Evolutionary conservation across 106 monocot species (phyloP).

Genomic region (Iris macrosiphon): DNA sequence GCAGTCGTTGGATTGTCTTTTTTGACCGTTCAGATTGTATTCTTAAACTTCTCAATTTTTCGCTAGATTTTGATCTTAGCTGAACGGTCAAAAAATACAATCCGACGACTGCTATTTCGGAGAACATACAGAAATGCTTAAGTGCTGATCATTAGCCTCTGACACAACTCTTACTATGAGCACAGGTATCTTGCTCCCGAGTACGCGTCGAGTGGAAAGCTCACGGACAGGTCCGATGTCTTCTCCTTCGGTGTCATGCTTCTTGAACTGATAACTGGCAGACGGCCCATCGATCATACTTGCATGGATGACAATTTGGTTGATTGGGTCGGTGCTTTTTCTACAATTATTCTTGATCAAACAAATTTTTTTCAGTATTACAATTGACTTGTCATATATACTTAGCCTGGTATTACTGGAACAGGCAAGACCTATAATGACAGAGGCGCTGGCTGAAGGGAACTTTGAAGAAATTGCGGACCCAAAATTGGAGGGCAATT

Average conservation of each 20-base stretch:
- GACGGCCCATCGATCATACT: constrained; percentile 29
- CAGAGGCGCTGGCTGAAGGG: constrained; percentile 26
- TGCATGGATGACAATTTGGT: constrained; percentile 51
- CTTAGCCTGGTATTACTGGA: not conserved
- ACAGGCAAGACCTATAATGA: constrained; percentile 39
- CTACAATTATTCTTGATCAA: no score
- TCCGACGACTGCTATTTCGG: no score
- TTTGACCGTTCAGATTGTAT: no score
- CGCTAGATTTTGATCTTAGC: no score
- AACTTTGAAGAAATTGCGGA: constrained; percentile 50
- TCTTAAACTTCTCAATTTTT: no score
- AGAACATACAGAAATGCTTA: no score
- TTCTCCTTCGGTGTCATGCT: constrained; percentile 50
- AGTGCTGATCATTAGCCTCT: no score
- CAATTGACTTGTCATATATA: not conserved
- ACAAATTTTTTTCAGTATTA: no score
- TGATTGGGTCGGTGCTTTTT: constrained; percentile 38
- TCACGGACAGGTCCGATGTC: constrained; percentile 26
- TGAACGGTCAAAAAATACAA: no score
- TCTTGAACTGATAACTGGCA: constrained; percentile 49
- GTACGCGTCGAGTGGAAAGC: constrained; percentile 55
- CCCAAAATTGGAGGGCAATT: constrained; percentile 40
- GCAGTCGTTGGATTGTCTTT: no score
- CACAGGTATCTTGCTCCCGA: constrained; percentile 55
- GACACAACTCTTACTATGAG: not conserved